Percentiles rank a stretch among this genome's conserved stretches.
phyloP scores from a whole-genome alignment of 2,329 filamentous ascomycete genomes.

The Lasiodiplodia sp. region DNA sequence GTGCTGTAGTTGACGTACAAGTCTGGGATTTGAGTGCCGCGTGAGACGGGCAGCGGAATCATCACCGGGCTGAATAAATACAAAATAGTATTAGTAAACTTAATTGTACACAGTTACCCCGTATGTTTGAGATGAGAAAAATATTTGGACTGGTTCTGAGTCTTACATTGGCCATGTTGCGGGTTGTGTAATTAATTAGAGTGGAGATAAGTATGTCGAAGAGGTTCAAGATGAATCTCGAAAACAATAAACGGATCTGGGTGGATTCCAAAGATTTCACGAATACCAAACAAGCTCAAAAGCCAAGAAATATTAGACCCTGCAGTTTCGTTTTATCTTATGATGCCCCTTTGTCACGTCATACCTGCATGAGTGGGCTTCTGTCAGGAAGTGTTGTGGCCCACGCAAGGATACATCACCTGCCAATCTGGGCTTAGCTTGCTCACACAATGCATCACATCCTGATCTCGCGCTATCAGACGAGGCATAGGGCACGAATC shows the following conservation, averaged over 20 bases:
- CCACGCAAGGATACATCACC: conserved; percentile 6
- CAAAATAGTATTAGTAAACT: background rate
- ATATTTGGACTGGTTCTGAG: background rate
- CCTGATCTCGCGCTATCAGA: background rate
- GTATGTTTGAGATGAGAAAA: background rate
- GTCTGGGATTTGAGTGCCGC: conserved; percentile 23
- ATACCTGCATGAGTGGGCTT: background rate
- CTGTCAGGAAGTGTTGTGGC: background rate
- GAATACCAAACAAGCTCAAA: background rate
- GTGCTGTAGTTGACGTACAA: background rate
- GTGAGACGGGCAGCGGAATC: conserved; percentile 9
- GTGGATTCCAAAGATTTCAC: background rate
- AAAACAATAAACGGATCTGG: no score
- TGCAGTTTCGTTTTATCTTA: background rate
- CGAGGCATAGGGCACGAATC: background rate
- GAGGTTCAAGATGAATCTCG: background rate
- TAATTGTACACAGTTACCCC: background rate
- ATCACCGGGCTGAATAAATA: background rate
- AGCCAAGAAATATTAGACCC: background rate
- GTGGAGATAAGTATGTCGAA: background rate
- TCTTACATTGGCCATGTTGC: conserved; percentile 9
- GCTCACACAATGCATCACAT: background rate
- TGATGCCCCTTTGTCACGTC: conserved; percentile 5
- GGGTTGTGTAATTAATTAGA: background rate
- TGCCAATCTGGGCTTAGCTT: conserved; percentile 19